Conservation (phyloP, 768 basidiomycete species). For the Termitomyces sp. region DNA sequence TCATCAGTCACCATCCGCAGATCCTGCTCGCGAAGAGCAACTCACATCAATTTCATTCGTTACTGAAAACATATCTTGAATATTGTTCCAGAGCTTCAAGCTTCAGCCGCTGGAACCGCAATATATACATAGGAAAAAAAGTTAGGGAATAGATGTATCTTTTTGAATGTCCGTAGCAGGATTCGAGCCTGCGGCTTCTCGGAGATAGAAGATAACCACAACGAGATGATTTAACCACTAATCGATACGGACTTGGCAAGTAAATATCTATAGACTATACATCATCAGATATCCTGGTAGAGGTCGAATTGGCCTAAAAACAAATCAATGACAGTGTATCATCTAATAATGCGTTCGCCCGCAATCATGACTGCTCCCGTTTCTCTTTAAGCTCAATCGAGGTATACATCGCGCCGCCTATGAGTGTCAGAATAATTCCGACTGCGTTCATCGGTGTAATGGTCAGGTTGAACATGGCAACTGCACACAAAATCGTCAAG, state of each 20-base stretch:
- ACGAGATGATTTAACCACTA: slow-evolving; percentile 11
- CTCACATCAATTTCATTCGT: no score
- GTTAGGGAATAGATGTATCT: no score
- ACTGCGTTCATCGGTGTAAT: slow-evolving; percentile 76
- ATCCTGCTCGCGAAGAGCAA: no score
- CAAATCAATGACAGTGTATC: neutral
- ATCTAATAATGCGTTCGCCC: neutral
- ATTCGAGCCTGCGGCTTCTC: slow-evolving; percentile 11
- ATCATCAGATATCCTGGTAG: neutral
- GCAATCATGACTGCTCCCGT: neutral
- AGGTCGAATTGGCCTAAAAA: no score
- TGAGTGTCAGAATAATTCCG: slow-evolving; percentile 80
- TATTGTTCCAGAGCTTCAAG: no score
- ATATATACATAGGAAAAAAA: no score
- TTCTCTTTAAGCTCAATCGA: slow-evolving; percentile 58
- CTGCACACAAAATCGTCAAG: slow-evolving; percentile 80
- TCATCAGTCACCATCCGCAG: no score
- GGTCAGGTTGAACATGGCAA: slow-evolving; percentile 75
- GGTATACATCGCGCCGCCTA: slow-evolving; percentile 83
- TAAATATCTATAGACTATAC: neutral
- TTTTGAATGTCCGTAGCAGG: slow-evolving; percentile 11
- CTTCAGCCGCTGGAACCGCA: no score
- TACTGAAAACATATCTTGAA: no score
- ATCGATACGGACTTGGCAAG: slow-evolving; percentile 2
- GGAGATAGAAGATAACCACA: neutral